Evolutionary conservation across 441 rosid genomes (phyloP), one percentile per base, ranked within the genome.

Genomic region (Cnidoscolus chayamansa): DNA sequence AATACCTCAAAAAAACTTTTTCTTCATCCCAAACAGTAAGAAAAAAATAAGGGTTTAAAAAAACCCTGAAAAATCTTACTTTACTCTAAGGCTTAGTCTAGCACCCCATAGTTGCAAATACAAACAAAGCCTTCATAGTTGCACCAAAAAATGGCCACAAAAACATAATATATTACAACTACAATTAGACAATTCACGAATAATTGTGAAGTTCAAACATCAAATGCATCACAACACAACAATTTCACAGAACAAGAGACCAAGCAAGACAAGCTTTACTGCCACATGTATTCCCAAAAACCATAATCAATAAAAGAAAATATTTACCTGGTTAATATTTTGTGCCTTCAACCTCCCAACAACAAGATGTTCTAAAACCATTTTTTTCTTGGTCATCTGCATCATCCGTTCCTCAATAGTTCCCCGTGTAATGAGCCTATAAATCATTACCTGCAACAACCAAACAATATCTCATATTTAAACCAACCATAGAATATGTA

Each of bases 301-400:
- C 67, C 43, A 72, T 40, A 11, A 63, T 49, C 17, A 40, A 7
- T 13, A 59, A 76, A 73, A 76, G 71, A 75, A 48, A 75, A 53
- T 6, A 47, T 19, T 57, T 84, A 91, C 99, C 97, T 96, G 99
- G 75, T 96, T 96, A 78, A 96, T 87, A 81, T 90, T 96, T 79
- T 96, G 99, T 62, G 97, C 84, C 83, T 93, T 96, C 74, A 96
- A 83, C 90, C 90, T 91, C 74, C 99, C 99, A 25, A 96, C 99
- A 78, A 96, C 99, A 73, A 96, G 96, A 88, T 96, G 99, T 87
- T 96, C 99, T 58, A 96, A 82, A 80, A 96, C 93, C 99, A 96
- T 96, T 84, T 96, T 96, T 87, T 96, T 96, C 85, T 91, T 96
- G 19, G 99, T 96, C 94, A 96, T 81, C 65, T 96, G 93, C 98